Evolutionary conservation across 2,329 filamentous ascomycete genomes (phyloP).

Genomic region (Pestalotiopsis sp.): DNA sequence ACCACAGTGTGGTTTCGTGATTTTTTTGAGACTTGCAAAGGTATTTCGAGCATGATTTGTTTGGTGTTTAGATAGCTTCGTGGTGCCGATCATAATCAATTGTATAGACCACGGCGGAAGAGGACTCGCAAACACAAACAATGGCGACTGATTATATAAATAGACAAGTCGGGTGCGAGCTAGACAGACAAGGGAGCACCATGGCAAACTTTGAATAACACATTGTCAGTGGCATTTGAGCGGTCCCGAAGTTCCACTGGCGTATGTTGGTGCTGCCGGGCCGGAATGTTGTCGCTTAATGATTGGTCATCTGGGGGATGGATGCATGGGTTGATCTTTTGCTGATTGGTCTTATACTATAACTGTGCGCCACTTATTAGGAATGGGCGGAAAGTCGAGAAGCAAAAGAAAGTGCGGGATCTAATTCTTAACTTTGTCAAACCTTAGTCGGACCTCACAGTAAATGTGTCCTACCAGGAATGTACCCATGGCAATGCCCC

Average conservation of each 20-base stretch:
- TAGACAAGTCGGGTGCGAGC: neutral
- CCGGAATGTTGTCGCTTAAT: constrained; percentile 9
- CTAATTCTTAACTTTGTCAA: neutral
- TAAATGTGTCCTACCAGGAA: neutral
- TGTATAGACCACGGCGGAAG: neutral
- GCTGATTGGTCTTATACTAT: constrained; percentile 10
- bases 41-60: neutral
- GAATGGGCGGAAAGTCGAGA: neutral
- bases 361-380: constrained; percentile 1
- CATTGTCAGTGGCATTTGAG: neutral
- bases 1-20: too few relatives aligned
- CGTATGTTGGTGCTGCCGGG: neutral
- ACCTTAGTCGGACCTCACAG: constrained; percentile 10
- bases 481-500: neutral
- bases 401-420: neutral
- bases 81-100: neutral
- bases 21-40: too few relatives aligned
- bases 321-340: neutral
- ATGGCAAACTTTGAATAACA: neutral
- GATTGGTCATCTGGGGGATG: neutral
- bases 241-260: constrained; percentile 1
- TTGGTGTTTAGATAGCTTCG: neutral
- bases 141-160: neutral
- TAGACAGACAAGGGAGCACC: neutral
- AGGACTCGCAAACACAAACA: neutral